These are phyloP conservation scores for Epichloe bromicola DNA, from an alignment of 2,329 filamentous ascomycete species.

Conservation along the genomic window DNA sequence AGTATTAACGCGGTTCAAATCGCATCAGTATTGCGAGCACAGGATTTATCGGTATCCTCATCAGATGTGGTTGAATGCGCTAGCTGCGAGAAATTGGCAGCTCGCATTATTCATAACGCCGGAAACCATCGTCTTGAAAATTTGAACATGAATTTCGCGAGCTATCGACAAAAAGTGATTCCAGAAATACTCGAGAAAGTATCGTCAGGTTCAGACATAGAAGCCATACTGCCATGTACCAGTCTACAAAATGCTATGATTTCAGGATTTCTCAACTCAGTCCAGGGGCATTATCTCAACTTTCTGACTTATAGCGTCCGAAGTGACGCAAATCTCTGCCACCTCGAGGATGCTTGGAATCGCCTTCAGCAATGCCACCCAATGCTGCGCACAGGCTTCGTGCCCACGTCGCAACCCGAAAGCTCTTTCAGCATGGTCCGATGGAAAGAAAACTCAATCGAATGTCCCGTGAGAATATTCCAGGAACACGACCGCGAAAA, in stretches of 20 bases:
- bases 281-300: constrained; percentile 64
- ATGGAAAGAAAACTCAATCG: constrained; percentile 22
- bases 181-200: constrained; percentile 15
- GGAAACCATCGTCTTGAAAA: background rate
- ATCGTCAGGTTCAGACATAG: constrained; percentile 23
- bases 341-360: constrained; percentile 47
- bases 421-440: constrained; percentile 65
- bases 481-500: background rate
- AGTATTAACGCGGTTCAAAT: constrained; percentile 81
- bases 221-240: constrained; percentile 63
- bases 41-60: constrained; percentile 46
- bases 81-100: constrained; percentile 28
- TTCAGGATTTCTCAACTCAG: constrained; percentile 55
- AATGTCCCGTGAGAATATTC: constrained; percentile 7
- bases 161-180: constrained; percentile 23
- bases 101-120: constrained; percentile 11
- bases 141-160: constrained; percentile 21
- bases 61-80: constrained; percentile 61
- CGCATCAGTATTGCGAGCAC: constrained; percentile 50
- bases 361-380: constrained; percentile 41
- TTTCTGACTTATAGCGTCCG: constrained; percentile 44
- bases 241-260: constrained; percentile 70
- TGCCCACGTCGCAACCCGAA: constrained; percentile 43
- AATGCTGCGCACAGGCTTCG: constrained; percentile 68
- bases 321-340: constrained; percentile 20